Evolutionary conservation across 495 filamentous ascomycete species (phyloP).

Genomic region (Parachaetomium inaequale): DNA sequence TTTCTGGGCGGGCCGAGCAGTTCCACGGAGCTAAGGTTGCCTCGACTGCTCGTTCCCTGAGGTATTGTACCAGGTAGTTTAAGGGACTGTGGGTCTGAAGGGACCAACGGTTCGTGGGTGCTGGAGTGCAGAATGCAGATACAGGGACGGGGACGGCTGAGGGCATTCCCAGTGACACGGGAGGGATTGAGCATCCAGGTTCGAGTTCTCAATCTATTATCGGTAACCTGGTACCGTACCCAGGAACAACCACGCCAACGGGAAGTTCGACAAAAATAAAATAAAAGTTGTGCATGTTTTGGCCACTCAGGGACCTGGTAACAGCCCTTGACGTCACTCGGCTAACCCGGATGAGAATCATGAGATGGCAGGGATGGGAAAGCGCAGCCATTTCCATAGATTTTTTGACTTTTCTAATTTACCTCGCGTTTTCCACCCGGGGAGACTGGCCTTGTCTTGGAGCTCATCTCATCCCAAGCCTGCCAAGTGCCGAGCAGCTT

Average conservation of each 20-base stretch:
- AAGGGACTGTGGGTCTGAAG: background rate
- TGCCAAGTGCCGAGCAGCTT: constrained; percentile 19
- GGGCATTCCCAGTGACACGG: no score
- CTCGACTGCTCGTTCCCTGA: background rate
- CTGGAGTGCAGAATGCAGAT: background rate
- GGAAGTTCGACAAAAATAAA: no score
- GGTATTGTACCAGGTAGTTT: no score
- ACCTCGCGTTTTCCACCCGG: background rate
- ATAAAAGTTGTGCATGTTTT: no score
- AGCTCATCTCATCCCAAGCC: background rate
- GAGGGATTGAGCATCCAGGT: no score
- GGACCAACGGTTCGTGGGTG: background rate
- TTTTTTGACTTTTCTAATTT: no score
- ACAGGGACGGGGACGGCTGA: no score
- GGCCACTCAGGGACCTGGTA: background rate
- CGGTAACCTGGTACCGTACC: background rate
- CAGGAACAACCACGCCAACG: background rate
- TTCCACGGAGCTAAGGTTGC: background rate
- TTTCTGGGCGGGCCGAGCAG: constrained; percentile 1
- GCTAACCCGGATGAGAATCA: background rate
- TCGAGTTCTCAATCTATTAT: background rate
- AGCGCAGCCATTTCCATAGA: no score
- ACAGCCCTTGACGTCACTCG: background rate
- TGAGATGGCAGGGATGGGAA: background rate
- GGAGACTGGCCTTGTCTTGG: background rate